Conservation (phyloP, 139 green algal genomes). For the Haematococcus lacustris region DNA sequence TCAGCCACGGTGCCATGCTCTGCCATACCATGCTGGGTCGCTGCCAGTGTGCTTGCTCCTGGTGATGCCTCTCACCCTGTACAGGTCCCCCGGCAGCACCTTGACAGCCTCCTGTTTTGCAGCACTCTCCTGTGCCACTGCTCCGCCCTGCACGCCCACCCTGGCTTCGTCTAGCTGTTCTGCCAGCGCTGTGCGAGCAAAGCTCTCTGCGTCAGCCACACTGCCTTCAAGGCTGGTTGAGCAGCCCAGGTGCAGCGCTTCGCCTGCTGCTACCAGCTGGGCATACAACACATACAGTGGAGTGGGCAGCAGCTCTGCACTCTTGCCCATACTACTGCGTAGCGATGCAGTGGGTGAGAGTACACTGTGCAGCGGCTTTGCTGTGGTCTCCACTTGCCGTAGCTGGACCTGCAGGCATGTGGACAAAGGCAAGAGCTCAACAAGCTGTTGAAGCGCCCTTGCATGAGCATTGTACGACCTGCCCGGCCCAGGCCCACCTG, state of each 20-base stretch:
- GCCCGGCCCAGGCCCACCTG: slow-evolving; percentile 3
- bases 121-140: background rate
- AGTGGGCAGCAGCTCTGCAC: slow-evolving; percentile 41
- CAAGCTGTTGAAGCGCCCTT: background rate
- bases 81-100: too few relatives aligned
- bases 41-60: too few relatives aligned
- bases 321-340: background rate
- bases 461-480: background rate
- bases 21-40: too few relatives aligned
- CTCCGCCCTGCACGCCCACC: too few relatives aligned
- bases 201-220: slow-evolving; percentile 20
- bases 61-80: too few relatives aligned
- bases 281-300: slow-evolving; percentile 61
- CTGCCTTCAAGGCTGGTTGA: slow-evolving; percentile 34
- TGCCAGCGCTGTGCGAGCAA: too few relatives aligned
- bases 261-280: slow-evolving; percentile 37
- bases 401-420: too few relatives aligned
- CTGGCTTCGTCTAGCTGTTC: too few relatives aligned
- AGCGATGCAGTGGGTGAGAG: slow-evolving; percentile 6
- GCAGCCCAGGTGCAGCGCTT: slow-evolving; percentile 38
- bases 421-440: too few relatives aligned
- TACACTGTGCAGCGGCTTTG: slow-evolving; percentile 13
- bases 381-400: background rate
- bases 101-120: slow-evolving; percentile 13
- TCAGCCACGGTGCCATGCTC: too few relatives aligned